Conservation (phyloP, 192 early-diverging fungal genomes). For the Lobosporangium transversale region DNA sequence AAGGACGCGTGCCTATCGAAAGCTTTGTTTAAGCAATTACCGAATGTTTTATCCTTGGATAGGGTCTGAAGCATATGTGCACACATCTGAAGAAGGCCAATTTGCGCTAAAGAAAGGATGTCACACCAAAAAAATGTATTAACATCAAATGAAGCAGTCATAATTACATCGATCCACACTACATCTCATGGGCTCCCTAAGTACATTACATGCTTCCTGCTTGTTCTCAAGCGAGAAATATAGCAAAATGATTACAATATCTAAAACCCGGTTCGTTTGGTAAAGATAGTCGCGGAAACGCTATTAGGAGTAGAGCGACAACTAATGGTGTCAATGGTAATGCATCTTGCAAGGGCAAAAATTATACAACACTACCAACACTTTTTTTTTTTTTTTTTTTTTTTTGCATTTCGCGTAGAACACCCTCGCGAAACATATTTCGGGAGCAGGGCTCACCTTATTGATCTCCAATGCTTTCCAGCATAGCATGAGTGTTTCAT, state of each 20-base stretch:
- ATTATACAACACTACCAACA: not conserved
- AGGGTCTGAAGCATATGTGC: constrained; percentile 77
- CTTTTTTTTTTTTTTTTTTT: too few species aligned
- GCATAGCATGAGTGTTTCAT: constrained; percentile 82
- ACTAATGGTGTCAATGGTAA: not conserved
- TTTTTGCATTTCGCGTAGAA: too few species aligned
- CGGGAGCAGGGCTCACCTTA: constrained; percentile 55
- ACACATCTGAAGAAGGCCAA: constrained; percentile 80
- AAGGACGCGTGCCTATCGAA: constrained; percentile 69
- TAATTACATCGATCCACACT: too few species aligned
- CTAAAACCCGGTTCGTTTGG: constrained; percentile 71
- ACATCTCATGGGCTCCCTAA: too few species aligned
- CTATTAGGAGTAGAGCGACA: constrained; percentile 39
- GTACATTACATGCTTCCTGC: constrained; percentile 67
- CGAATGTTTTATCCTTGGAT: constrained; percentile 74
- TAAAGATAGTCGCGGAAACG: constrained; percentile 69
- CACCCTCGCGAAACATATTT: too few species aligned
- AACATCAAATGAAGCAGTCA: not conserved
- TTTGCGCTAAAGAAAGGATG: constrained; percentile 59
- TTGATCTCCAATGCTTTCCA: constrained; percentile 89
- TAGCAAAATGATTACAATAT: constrained; percentile 68
- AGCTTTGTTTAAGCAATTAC: constrained; percentile 68
- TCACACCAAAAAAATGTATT: not conserved
- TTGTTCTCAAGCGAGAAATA: constrained; percentile 72
- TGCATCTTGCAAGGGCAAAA: not conserved